These are phyloP conservation scores for Rickenella mellea DNA, from an alignment of 768 basidiomycete genomes.

Conservation along the genomic window DNA sequence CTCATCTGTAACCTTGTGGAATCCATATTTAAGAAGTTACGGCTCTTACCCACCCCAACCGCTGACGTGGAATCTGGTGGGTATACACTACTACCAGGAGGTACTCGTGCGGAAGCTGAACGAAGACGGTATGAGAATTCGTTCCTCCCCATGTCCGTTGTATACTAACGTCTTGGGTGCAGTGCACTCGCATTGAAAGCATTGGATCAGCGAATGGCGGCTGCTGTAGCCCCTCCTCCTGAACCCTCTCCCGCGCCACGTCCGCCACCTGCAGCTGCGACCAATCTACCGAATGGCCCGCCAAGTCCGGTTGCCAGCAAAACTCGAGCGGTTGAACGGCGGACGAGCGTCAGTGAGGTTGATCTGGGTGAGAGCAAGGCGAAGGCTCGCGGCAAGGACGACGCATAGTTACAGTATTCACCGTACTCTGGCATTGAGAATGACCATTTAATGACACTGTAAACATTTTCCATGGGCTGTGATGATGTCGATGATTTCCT, in stretches of 20 bases:
- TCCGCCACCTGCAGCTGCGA: too few relatives aligned
- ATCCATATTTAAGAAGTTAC: constrained; percentile 55
- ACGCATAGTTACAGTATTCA: too few relatives aligned
- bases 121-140: constrained; percentile 61
- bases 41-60: constrained; percentile 58
- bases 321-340: constrained; percentile 16
- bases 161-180: constrained; percentile 3
- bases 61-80: constrained; percentile 64
- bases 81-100: constrained; percentile 73
- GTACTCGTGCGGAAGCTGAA: constrained; percentile 93
- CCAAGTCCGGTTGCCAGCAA: constrained; percentile 6
- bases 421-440: too few relatives aligned
- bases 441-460: too few relatives aligned
- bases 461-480: too few relatives aligned
- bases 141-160: neutral
- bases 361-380: constrained; percentile 28
- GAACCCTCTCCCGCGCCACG: neutral
- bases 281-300: constrained; percentile 2
- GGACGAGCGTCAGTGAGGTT: constrained; percentile 28
- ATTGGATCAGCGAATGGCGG: constrained; percentile 83
- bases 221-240: constrained; percentile 9
- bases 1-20: constrained; percentile 60
- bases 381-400: too few relatives aligned
- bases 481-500: too few relatives aligned
- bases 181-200: constrained; percentile 96